Base-by-base conservation (phyloP, 108 stramenopile species). In the Nitzschia inconspicua region DNA sequence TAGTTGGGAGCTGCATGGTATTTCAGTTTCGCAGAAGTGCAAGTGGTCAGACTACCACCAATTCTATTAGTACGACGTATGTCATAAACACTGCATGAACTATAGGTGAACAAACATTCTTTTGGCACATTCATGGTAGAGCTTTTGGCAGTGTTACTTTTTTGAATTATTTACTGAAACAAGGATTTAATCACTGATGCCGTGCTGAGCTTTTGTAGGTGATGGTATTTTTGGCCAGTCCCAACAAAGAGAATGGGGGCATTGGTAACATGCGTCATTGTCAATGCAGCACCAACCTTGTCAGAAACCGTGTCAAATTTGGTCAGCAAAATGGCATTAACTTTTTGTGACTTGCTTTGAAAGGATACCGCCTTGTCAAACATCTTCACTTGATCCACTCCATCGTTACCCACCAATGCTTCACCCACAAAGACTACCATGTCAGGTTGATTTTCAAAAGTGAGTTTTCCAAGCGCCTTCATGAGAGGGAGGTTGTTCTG, bases 251-350 rank as follows among this genome's bases (percentile, higher is more conserved):
- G 63, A 66, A 98, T 89, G 3, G 98, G 98, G 3, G 95, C 88
- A 28, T 95, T 94, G 8, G 97, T 98, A 50, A 89, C 70, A 70
- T 98, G 93, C 6, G 93, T 95, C 81, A 99, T 79, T 19, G 93
- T 92, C 65, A 98, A 57, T 5, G 96, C 96, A 1, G 96, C 96
- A 0, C 98, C 98, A 18, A 99, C 97, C 86, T 99, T 99, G 58
- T 95, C 96, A 47, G 88, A 89, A n/a, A 99, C 94, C 1, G 98
- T 98, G 77, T 98, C 98, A 60, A 97, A 96, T 64, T 99, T 99
- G 25, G 98, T 98, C 60, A 99, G 66, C 18, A 99, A 76, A 42
- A 97, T 88, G 16, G 95, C 98, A 77, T 98, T 94, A 55, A 98
- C 92, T 46, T 82, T 75, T 46, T 88, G 91, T 8, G 68, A 50